phyloP scores from a whole-genome alignment of 2,329 filamentous ascomycete species.

The Xylaria hypoxylon region DNA sequence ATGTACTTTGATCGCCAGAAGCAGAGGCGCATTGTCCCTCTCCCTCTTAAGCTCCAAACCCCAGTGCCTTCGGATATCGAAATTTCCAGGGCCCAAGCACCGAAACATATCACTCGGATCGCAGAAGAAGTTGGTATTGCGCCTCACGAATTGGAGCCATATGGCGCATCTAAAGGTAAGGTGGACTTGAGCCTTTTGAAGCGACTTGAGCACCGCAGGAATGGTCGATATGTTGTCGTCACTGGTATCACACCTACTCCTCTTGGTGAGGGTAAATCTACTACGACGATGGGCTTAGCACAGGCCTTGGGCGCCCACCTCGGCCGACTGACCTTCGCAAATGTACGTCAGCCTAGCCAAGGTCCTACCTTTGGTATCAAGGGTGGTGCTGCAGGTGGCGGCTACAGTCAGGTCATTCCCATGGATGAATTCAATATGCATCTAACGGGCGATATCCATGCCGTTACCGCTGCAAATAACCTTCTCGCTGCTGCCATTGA shows the following conservation, averaged over 20 bases:
- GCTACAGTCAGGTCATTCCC: slow-evolving; percentile 98
- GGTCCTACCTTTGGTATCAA: slow-evolving; percentile 99
- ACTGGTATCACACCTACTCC: slow-evolving; percentile 97
- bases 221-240: slow-evolving; percentile 92
- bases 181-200: slow-evolving; percentile 85
- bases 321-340: slow-evolving; percentile 90
- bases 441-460: slow-evolving; percentile 96
- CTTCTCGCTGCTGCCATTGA: slow-evolving; percentile 95
- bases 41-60: slow-evolving; percentile 81
- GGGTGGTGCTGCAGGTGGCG: slow-evolving; percentile 94
- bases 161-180: slow-evolving; percentile 96
- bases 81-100: slow-evolving; percentile 86
- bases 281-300: slow-evolving; percentile 93
- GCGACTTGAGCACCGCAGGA: slow-evolving; percentile 84
- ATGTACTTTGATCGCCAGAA: slow-evolving; percentile 86
- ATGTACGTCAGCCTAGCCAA: slow-evolving; percentile 96
- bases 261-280: slow-evolving; percentile 97
- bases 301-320: slow-evolving; percentile 93
- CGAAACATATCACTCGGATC: slow-evolving; percentile 89
- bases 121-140: slow-evolving; percentile 90
- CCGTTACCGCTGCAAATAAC: slow-evolving; percentile 97
- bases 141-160: slow-evolving; percentile 90
- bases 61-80: slow-evolving; percentile 97
- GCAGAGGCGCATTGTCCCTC: slow-evolving; percentile 79
- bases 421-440: slow-evolving; percentile 99